Evolutionary conservation across 305 asterid genomes (phyloP).

Genomic region (Solanum hybrid): DNA sequence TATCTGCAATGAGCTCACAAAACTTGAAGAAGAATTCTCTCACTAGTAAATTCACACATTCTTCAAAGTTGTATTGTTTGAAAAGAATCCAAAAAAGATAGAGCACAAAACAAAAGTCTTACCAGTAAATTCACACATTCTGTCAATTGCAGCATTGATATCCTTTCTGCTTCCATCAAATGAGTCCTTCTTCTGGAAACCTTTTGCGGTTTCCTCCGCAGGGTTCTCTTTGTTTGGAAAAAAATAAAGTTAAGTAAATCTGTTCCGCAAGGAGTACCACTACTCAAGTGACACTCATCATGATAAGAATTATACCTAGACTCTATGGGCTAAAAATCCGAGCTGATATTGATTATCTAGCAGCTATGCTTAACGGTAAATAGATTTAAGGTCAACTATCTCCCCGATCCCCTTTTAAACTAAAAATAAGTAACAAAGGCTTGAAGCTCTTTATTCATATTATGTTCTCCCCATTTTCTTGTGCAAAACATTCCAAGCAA

Average conservation of each 20-base stretch:
- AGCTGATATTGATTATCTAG: background rate
- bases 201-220: conserved; percentile 32
- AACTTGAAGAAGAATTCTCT: background rate
- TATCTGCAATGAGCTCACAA: background rate
- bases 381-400: background rate
- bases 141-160: conserved; percentile 80
- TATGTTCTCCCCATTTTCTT: background rate
- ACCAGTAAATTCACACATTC: conserved; percentile 89
- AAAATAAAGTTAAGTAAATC: background rate
- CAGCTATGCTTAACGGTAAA: background rate
- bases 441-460: background rate
- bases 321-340: background rate
- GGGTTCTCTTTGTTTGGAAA: conserved; percentile 29
- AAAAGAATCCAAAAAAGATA: conserved; percentile 1
- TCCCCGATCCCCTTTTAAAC: background rate
- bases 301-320: background rate
- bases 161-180: conserved; percentile 96
- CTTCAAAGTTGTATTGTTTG: conserved; percentile 28
- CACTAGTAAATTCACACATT: conserved; percentile 6
- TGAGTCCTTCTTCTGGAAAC: conserved; percentile 53
- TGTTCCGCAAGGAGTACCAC: background rate
- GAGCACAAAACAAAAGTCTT: conserved; percentile 7
- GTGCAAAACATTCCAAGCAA: background rate
- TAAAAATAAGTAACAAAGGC: background rate
- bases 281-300: background rate